Conservation (phyloP, 208 protist species). For the Trypanosomatidae sp. region DNA sequence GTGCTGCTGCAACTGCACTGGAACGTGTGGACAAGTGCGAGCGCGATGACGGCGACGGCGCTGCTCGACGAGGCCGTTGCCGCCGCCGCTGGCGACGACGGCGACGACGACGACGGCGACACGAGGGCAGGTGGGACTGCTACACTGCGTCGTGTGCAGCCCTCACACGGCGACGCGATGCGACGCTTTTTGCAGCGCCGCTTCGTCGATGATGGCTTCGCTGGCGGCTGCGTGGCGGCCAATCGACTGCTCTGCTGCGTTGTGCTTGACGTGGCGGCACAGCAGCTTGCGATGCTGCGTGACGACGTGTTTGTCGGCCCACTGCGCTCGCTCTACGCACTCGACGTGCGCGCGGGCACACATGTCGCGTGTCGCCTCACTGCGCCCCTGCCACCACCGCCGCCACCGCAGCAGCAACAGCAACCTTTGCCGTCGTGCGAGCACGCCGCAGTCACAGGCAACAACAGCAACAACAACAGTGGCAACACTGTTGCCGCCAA, state of each 20-base stretch:
- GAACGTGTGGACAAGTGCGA: slow-evolving; percentile 16
- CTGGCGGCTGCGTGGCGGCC: slow-evolving; percentile 28
- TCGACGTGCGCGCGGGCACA: slow-evolving; percentile 56
- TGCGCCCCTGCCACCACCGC: too few species aligned
- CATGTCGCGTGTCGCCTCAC: slow-evolving; percentile 26
- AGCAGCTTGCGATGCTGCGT: slow-evolving; percentile 19
- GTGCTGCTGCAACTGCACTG: slow-evolving; percentile 29
- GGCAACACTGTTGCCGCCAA: too few species aligned
- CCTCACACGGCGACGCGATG: slow-evolving; percentile 24
- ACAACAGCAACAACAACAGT: too few species aligned
- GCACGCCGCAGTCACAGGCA: too few species aligned
- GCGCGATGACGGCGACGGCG: neutral
- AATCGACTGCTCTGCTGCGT: slow-evolving; percentile 43
- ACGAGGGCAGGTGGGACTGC: neutral
- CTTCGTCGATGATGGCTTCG: slow-evolving; percentile 32
- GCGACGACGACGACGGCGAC: neutral
- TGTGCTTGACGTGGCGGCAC: slow-evolving; percentile 41
- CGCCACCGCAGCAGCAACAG: too few species aligned
- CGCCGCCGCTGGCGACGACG: neutral
- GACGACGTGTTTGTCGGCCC: slow-evolving; percentile 30
- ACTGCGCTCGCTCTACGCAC: slow-evolving; percentile 9
- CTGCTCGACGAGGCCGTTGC: neutral
- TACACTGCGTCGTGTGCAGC: slow-evolving; percentile 6
- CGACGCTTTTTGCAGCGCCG: slow-evolving; percentile 19
- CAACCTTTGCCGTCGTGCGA: too few species aligned